phyloP scores from a whole-genome alignment of 805 yeast species.

The Torulaspora maleeae region DNA sequence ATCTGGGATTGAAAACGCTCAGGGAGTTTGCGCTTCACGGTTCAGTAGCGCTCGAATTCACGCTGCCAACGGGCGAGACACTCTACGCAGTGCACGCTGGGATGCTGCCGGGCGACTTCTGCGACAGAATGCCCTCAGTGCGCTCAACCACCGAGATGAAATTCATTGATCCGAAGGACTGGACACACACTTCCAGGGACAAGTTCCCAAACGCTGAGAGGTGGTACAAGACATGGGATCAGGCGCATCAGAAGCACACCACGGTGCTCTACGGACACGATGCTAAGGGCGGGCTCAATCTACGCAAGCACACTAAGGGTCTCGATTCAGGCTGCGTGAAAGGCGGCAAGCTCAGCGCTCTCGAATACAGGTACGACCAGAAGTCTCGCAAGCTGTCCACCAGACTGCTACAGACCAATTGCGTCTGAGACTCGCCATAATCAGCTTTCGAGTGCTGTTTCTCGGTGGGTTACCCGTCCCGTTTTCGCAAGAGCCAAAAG shows the following conservation, averaged over 20 bases:
- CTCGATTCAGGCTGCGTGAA: constrained; percentile 78
- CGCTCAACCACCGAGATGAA: constrained; percentile 65
- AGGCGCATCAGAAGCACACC: constrained; percentile 21
- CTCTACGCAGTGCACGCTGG: constrained; percentile 83
- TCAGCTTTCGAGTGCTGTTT: not conserved
- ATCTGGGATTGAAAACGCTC: constrained; percentile 22
- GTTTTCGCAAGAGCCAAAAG: not conserved
- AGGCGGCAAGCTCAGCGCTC: constrained; percentile 60
- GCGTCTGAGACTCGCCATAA: not conserved
- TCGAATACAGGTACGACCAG: constrained; percentile 9
- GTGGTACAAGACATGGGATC: constrained; percentile 58
- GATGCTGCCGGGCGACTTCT: constrained; percentile 56
- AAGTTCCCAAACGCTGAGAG: constrained; percentile 35
- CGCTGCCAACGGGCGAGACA: constrained; percentile 20
- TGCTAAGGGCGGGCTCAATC: constrained; percentile 68
- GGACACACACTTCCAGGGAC: constrained; percentile 37
- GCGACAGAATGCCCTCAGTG: constrained; percentile 50
- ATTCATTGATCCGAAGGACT: constrained; percentile 60
- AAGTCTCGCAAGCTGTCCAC: constrained; percentile 1
- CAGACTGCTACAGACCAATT: constrained; percentile 6
- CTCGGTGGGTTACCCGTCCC: constrained; percentile 3
- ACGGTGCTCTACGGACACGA: constrained; percentile 83
- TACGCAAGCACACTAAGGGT: constrained; percentile 67
- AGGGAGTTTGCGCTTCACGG: constrained; percentile 21
- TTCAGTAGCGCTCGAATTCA: constrained; percentile 19